Evolutionary conservation across 129 eudicot species (phyloP).

Genomic region (Helianthus annuus): DNA sequence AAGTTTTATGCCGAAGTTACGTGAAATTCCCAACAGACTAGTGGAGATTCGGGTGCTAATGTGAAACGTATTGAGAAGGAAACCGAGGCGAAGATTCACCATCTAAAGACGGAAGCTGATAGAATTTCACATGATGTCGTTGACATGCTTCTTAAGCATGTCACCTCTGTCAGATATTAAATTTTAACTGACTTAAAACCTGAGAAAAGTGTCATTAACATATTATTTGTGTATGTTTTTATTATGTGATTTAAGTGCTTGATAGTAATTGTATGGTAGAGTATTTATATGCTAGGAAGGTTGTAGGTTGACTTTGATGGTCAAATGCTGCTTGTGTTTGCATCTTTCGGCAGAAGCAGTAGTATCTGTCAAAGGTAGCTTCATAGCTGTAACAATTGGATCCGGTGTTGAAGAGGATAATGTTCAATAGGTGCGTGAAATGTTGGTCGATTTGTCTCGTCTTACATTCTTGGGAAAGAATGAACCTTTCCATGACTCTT

Average conservation of each 20-base stretch:
- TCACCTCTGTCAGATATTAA: constrained; percentile 30
- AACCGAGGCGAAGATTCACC: constrained; percentile 57
- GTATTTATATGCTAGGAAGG: neutral
- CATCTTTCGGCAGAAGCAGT: too few species aligned
- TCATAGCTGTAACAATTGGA: too few species aligned
- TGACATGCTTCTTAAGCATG: constrained; percentile 55
- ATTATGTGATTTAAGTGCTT: neutral
- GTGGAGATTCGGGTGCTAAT: constrained; percentile 86
- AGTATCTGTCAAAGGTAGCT: too few species aligned
- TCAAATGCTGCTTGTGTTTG: neutral
- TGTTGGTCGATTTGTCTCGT: too few species aligned
- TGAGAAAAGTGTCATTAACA: neutral
- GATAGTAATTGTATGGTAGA: neutral
- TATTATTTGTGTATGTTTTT: neutral
- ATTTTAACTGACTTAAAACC: too few species aligned
- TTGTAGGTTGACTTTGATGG: neutral
- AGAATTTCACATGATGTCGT: constrained; percentile 71
- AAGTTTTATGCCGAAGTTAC: too few species aligned
- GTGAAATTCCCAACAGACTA: constrained; percentile 46
- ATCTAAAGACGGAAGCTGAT: constrained; percentile 54
- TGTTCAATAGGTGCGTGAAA: too few species aligned
- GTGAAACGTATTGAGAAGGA: constrained; percentile 82
- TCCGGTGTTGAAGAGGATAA: too few species aligned
- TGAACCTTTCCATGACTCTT: too few species aligned
- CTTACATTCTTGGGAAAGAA: too few species aligned